Evolutionary conservation across 1,284 basidiomycete genomes (phyloP), one percentile per base, ranked within the genome.

Genomic region (Cutaneotrichosporon sp.): DNA sequence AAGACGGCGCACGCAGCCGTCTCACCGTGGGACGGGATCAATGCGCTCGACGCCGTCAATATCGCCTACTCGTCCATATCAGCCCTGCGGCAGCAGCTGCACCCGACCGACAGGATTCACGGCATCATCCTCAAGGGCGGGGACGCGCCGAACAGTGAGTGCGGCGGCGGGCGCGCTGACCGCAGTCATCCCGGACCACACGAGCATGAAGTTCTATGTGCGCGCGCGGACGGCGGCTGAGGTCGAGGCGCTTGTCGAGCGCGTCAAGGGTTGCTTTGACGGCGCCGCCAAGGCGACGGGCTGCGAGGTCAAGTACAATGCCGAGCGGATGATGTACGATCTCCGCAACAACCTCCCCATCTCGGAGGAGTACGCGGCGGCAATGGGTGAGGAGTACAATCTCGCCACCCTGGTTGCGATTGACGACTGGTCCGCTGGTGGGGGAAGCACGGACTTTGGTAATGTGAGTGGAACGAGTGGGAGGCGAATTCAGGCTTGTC

Each of bases 41-140:
- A 91, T 66, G 88, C 89, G 5, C 80, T 88, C 37, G 89, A 90
- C 68, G 90, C 88, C 0, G 88, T 86, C 2, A 85, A 89, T 62
- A 74, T 87, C 16, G 85, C 87, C 3, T 92, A 92, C 72, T 81
- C 81, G 8, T 79, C 80, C 52, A 79, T 92, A 41, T 84, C 86
- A 9, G 82, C 82, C 2, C 77, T 92, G 39, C 80, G 89, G 14
- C 88, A 88, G 68, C 85, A 88, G 71, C 20, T 65, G n/a, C 53
- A 44, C 31, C 39, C 55, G 6, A 46, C 46, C 3, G 56, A 53
- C 46, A 51, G 61, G 16, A 45, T 55, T 8, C 57, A 59, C 7
- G 57, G 57, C 12, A 52, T 59, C 43, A 59, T 59, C 25, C 71
- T 79, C 57, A 83, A 83, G 26, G 79, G 79, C 37, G 77, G 85